Base-by-base conservation (phyloP, 2,329 filamentous ascomycete species). In the Coniochaeta sp. region DNA sequence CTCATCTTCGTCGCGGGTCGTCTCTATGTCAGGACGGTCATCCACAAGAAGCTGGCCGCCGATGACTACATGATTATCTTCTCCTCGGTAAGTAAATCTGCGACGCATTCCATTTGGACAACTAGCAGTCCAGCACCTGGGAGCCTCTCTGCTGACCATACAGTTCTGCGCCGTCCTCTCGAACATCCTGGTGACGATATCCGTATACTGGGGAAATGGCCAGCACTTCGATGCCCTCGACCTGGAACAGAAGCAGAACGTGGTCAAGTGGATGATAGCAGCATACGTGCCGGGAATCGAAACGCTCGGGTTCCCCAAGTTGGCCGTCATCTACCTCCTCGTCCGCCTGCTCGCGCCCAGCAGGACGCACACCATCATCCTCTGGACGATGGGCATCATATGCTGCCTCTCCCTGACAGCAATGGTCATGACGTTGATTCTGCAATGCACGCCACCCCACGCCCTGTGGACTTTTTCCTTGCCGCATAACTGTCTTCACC, bases 251-350 rank as follows among this genome's bases (percentile, higher is more conserved):
- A 49, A 49, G 28, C 27, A 45, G 40, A 51, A 52, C 28, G 45
- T 47, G 12, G 50, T 58, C n/a, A 33, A 57, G 6, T 66, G 57
- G 52, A 65, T 59, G 1, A 59, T 59, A 38, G 54, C 58, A 3
- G 61, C 56, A 24, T 65, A 63, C 52, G 51, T 54, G 12, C 61
- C 62, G 3, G 62, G 63, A 12, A 56, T 66, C 32, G 32, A 62
- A 18, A 57, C 62, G 4, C 61, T 64, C 35, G 58, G 57, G 1
- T 18, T 66, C 3, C 63, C 63, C 1, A 66, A 66, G 47, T 53
- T 66, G 4, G 64, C 62, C 14, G 61, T 61, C 31, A 54, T 63
- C 6, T 48, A 52, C 6, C 59, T 66, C 1, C 55, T 66, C 1
- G 56, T 52, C 5, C 56, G 60, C 14, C 57, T 66, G 2, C 33